Base-by-base conservation (phyloP, 805 yeast species). In the Candida easanensis region DNA sequence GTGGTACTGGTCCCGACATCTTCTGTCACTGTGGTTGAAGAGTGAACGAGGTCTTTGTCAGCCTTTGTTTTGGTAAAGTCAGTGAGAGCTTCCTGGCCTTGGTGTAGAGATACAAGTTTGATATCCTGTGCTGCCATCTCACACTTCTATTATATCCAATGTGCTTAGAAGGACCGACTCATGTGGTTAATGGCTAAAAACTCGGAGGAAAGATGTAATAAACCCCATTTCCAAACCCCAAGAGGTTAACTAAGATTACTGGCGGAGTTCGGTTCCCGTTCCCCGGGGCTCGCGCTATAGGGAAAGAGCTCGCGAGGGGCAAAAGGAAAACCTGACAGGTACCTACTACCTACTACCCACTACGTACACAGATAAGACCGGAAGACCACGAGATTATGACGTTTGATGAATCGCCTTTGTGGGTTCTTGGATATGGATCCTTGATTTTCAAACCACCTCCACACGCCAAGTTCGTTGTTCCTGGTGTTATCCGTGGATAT, bases 381-480 rank as follows among this genome's bases (percentile, higher is more conserved):
- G 7, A 8, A 7, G 10, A 7, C 10, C 10, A 22, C 25, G 10
- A 22, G 10, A 10, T 8, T 10, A 52, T 52, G 52, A 51, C 52
- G 2, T 8, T 40, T 11, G 51, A 39, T 3, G 43, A 46, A 2
- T 40, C 58, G 23, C 80, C 80, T 0, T 61, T 81, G 45, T 90
- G 96, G 95, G 74, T 89, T 13, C 80, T 89, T 10, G 97, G 97
- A 3, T 89, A 89, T 58, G 97, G 97, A 1, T 86, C 95, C 0
- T 69, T 89, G 40, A 80, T 89, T 20, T 89, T 84, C 72, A 89
- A 88, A 57, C 97, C 96, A 0, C 97, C 97, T 0, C 90, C 91
- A 14, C 73, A 76, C 51, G 74, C 77, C 48, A 70, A 77, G 37
- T 69, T 74, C 54, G 65, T 79, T 30, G 73, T 85, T 9, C 81